Conservation (phyloP, 768 basidiomycete species). For the Boletus tomentosulus region DNA sequence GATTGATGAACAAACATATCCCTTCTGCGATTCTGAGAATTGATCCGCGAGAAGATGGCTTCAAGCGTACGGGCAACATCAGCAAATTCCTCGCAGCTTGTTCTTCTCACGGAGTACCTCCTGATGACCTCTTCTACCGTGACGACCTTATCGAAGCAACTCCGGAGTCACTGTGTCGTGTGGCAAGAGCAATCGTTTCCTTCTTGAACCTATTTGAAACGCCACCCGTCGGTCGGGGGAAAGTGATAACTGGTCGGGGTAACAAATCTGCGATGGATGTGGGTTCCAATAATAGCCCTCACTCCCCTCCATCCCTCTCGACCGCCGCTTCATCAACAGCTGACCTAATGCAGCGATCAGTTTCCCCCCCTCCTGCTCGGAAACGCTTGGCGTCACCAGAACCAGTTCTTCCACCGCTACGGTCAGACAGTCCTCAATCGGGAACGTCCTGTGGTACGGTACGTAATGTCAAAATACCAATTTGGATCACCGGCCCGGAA, state of each 20-base stretch:
- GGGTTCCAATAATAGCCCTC: slow-evolving; percentile 36
- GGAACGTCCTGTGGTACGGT: slow-evolving; percentile 34
- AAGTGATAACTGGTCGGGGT: slow-evolving; percentile 41
- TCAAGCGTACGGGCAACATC: slow-evolving; percentile 63
- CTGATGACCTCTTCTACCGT: slow-evolving; percentile 61
- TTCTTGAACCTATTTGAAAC: slow-evolving; percentile 60
- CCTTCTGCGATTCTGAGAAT: slow-evolving; percentile 57
- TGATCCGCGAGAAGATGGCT: slow-evolving; percentile 63
- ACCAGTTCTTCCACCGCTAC: slow-evolving; percentile 45
- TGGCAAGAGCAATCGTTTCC: slow-evolving; percentile 70
- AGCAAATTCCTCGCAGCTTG: slow-evolving; percentile 77
- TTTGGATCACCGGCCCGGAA: slow-evolving; percentile 24
- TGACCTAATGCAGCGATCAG: slow-evolving; percentile 42
- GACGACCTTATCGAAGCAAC: slow-evolving; percentile 65
- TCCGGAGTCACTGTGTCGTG: slow-evolving; percentile 60
- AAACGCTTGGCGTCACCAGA: slow-evolving; percentile 52
- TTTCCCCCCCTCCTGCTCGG: slow-evolving; percentile 35
- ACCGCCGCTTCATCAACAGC: slow-evolving; percentile 60
- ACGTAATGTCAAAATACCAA: slow-evolving; percentile 19
- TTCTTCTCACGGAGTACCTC: slow-evolving; percentile 57
- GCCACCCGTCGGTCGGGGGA: slow-evolving; percentile 43
- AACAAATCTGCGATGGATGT: slow-evolving; percentile 24
- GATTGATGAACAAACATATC: slow-evolving; percentile 76
- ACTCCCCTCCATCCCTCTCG: slow-evolving; percentile 28
- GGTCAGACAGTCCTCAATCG: slow-evolving; percentile 56